Conservation (phyloP, 2,329 filamentous ascomycete genomes). For the Chaetomiaceae sp. region DNA sequence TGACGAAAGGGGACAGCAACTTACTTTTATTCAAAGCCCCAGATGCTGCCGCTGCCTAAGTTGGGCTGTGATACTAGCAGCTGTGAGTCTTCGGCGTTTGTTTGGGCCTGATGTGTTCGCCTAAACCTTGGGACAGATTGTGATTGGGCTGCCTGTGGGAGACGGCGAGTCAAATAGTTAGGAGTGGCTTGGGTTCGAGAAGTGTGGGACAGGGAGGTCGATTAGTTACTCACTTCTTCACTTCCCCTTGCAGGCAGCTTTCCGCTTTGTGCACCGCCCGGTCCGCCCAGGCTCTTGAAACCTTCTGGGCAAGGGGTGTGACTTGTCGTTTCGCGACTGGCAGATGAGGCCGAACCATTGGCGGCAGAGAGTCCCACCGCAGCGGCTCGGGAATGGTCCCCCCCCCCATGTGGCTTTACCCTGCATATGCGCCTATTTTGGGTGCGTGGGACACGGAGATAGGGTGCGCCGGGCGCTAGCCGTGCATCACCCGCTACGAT, state of each 20-base stretch:
- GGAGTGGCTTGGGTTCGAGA: background rate
- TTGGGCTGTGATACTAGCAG: conserved; percentile 4
- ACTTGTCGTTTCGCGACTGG: conserved; percentile 8
- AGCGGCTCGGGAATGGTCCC: background rate
- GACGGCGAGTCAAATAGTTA: background rate
- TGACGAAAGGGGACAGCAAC: too few species aligned
- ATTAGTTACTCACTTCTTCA: too few species aligned
- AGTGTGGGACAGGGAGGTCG: background rate
- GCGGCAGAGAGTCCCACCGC: background rate
- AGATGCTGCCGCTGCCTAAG: background rate
- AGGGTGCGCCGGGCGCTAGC: too few species aligned
- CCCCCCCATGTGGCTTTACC: background rate
- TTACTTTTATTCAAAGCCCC: too few species aligned
- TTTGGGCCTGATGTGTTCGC: background rate
- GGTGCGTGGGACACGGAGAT: background rate
- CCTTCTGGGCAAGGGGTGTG: background rate
- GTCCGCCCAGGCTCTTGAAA: background rate
- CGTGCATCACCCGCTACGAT: too few species aligned
- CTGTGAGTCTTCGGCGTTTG: conserved; percentile 1
- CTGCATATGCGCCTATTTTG: conserved; percentile 3
- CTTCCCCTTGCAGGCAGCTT: background rate
- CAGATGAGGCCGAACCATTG: background rate
- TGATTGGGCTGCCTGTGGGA: background rate
- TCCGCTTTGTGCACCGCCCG: too few species aligned
- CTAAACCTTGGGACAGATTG: background rate